Base-by-base conservation (phyloP, 2,329 filamentous ascomycete genomes). In the Onygenales sp. region DNA sequence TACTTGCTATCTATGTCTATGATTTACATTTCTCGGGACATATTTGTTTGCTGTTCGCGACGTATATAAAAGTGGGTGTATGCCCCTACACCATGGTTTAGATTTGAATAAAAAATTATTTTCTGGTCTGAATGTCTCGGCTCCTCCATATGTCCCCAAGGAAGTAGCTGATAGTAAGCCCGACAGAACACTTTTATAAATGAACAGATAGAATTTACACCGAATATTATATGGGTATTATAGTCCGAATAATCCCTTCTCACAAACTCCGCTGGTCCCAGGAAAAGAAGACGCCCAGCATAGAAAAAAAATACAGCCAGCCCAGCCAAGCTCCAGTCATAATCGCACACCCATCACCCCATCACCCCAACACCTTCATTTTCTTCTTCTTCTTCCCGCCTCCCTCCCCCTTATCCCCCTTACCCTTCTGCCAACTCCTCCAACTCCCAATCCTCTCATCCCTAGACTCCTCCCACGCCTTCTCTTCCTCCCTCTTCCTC, bases 401-500 rank as follows among this genome's bases (percentile, higher is more conserved):
- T 41, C 66, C 69, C 14, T 68, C 64, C 60, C 69, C 73, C 43
- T 75, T 75, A 17, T 74, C 55, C 57, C 80, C 81, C 55, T 72
- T 69, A 7, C 69, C 74, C 74, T 94, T 93, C 69, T 93, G 85
- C 65, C 95, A 98, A 60, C 90, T 82, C 54, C 93, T 82, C 93
- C 93, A 98, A 69, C 87, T 95, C 59, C 84, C 88, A 71, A 98
- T 97, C 59, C 93, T 81, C 72, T 89, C 81, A 56, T 98, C 93
- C 46, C 93, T 78, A 31, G 87, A 95, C 65, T 88, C 84, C 75
- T 98, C 93, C 93, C 93, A 98, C 58, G 91, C 87, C 73, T 93
- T 84, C 60, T 97, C 90, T 69, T 93, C 89, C 66, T 97, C 90
- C 56, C 93, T 80, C 80, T 92, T 92, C 61, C 87, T 80, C 74